Conservation (phyloP, 176 grass and related monocot species). For the Poa pratensis region DNA sequence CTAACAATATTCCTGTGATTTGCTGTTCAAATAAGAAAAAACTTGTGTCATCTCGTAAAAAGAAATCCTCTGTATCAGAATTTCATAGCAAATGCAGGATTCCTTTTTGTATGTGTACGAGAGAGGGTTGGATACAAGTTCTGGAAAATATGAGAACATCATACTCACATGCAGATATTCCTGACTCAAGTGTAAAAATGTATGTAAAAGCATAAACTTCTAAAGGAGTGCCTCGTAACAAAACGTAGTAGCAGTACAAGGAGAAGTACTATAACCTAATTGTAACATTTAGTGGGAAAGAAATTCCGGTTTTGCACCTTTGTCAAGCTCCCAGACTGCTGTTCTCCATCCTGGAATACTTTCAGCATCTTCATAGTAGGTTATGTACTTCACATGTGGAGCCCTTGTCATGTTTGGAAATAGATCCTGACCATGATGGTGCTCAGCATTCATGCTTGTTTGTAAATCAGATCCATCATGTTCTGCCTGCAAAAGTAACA, state of each 20-base stretch:
- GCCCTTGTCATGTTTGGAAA: conserved; percentile 78
- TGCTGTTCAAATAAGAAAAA: conserved; percentile 61
- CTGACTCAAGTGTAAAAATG: conserved; percentile 23
- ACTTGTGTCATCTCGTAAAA: neutral
- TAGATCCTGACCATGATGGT: conserved; percentile 60
- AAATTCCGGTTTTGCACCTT: conserved; percentile 57
- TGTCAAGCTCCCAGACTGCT: conserved; percentile 93
- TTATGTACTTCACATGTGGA: conserved; percentile 92
- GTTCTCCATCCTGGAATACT: conserved; percentile 87
- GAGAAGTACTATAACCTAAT: conserved; percentile 10
- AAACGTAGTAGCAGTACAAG: conserved; percentile 19
- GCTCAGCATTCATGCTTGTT: conserved; percentile 70
- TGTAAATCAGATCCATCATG: conserved; percentile 97
- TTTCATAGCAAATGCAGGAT: neutral
- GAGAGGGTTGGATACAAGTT: conserved; percentile 9
- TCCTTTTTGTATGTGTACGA: neutral
- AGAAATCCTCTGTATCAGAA: neutral
- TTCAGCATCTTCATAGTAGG: conserved; percentile 97
- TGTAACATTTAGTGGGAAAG: conserved; percentile 31
- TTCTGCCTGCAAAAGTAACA: conserved; percentile 68
- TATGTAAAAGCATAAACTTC: conserved; percentile 24
- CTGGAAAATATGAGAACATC: neutral
- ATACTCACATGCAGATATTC: conserved; percentile 3
- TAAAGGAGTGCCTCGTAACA: conserved; percentile 2
- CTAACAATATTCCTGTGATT: conserved; percentile 95